These are phyloP conservation scores for Annulohypoxylon bovei DNA, from an alignment of 495 filamentous ascomycete genomes.

Conservation along the genomic window DNA sequence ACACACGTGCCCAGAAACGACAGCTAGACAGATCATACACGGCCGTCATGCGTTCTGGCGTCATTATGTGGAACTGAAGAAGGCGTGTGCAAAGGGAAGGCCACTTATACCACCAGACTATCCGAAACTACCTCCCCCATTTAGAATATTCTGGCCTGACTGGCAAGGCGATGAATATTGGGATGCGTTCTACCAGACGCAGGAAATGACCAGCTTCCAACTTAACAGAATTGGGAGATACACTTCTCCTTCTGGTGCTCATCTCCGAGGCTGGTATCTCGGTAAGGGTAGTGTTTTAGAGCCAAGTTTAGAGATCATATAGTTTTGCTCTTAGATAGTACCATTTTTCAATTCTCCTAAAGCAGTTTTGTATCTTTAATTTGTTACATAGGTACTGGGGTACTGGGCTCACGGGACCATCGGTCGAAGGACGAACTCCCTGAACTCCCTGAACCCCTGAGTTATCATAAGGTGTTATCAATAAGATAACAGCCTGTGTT, in stretches of 20 bases:
- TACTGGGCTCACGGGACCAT: neutral
- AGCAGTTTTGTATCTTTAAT: too few species aligned
- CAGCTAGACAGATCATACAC: neutral
- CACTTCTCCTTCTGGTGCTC: too few species aligned
- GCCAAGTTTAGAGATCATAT: slow-evolving; percentile 13
- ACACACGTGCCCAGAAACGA: neutral
- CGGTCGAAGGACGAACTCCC: neutral
- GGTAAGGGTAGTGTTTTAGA: neutral
- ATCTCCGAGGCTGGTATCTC: neutral
- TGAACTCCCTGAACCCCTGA: neutral
- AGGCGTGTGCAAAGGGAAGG: neutral
- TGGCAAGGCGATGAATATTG: too few species aligned
- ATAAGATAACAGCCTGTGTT: neutral
- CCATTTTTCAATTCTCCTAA: too few species aligned
- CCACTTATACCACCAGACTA: neutral
- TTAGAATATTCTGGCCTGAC: neutral
- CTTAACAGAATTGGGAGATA: neutral
- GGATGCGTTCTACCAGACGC: neutral
- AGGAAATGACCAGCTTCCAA: neutral
- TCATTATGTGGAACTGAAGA: slow-evolving; percentile 11
- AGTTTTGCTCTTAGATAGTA: too few species aligned
- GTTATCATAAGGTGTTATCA: neutral
- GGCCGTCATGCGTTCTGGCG: slow-evolving; percentile 12
- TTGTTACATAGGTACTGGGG: too few species aligned
- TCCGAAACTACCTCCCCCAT: neutral